A percentile compares a stretch with the other conserved stretches of the same genome.
Conservation (phyloP, 139 green algal genomes). For the Auxenochlorella pyrenoidosa region DNA sequence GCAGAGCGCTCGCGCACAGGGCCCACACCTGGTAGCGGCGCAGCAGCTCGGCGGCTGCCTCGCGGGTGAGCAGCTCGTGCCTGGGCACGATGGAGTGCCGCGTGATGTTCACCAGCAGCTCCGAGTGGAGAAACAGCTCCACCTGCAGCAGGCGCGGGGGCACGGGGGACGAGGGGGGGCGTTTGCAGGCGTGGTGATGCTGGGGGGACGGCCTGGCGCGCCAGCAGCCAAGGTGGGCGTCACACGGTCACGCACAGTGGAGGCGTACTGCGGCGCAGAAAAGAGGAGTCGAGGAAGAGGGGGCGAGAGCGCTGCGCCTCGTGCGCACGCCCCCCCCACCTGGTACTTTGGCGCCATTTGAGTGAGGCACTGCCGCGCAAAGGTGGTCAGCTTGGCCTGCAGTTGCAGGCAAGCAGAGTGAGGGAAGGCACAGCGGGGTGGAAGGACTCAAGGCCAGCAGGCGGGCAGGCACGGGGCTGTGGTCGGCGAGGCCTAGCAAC, state of each 20-base stretch:
- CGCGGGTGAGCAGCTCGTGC: conserved; percentile 81
- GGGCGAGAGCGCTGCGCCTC: no score
- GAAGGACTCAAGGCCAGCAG: not conserved
- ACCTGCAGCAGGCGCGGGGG: conserved; percentile 87
- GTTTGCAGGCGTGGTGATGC: no score
- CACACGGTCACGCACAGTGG: no score
- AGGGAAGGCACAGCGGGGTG: not conserved
- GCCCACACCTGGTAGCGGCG: conserved; percentile 73
- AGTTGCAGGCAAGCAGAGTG: no score
- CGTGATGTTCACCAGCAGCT: conserved; percentile 98
- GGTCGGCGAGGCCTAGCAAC: not conserved
- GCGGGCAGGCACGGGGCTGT: not conserved
- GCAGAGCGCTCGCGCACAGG: no score
- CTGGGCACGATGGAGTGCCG: conserved; percentile 91
- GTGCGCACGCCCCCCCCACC: no score
- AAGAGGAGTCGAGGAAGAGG: no score
- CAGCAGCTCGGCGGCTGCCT: conserved; percentile 91
- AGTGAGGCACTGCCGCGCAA: conserved; percentile 70
- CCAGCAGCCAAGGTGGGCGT: no score
- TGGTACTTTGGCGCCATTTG: conserved; percentile 59
- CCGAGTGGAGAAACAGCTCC: conserved; percentile 67
- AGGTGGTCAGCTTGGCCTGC: conserved; percentile 65
- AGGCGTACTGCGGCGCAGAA: no score
- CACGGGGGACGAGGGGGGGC: no score
- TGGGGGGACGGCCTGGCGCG: no score